phyloP scores from a whole-genome alignment of 2,329 filamentous ascomycete species.

The Aspergillus hortae region DNA sequence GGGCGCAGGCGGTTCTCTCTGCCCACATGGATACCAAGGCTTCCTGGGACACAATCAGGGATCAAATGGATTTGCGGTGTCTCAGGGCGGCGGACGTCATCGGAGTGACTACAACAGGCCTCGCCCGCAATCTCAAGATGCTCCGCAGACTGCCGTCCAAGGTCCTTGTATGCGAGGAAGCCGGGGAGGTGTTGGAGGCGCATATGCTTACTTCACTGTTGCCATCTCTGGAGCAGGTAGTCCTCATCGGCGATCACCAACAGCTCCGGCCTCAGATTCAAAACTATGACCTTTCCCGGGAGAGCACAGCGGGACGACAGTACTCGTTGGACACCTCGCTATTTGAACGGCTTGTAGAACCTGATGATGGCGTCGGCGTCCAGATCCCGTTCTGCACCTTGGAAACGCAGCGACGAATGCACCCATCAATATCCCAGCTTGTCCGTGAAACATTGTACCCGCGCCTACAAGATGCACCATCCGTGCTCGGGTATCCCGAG shows the following conservation, averaged over 20 bases:
- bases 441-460: conserved; percentile 59
- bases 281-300: conserved; percentile 33
- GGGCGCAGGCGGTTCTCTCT: conserved; percentile 5
- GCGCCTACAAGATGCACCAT: conserved; percentile 49
- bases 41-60: conserved; percentile 15
- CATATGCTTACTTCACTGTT: conserved; percentile 41
- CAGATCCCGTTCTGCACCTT: conserved; percentile 43
- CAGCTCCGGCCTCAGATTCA: conserved; percentile 42
- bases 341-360: conserved; percentile 50
- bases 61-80: conserved; percentile 26
- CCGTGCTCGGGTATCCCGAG: conserved; percentile 34
- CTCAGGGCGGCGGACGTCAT: conserved; percentile 46
- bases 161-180: conserved; percentile 43
- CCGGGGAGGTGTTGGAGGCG: conserved; percentile 42
- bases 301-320: conserved; percentile 30
- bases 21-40: conserved; percentile 9
- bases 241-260: conserved; percentile 44
- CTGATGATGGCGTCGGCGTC: conserved; percentile 12
- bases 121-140: conserved; percentile 46
- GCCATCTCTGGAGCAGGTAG: conserved; percentile 40
- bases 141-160: conserved; percentile 43
- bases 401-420: conserved; percentile 63
- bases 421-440: conserved; percentile 58
- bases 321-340: conserved; percentile 49
- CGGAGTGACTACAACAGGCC: conserved; percentile 52